Evolutionary conservation across 2,329 filamentous ascomycete genomes (phyloP).

Genomic region (Malbranchea cinnamomea): DNA sequence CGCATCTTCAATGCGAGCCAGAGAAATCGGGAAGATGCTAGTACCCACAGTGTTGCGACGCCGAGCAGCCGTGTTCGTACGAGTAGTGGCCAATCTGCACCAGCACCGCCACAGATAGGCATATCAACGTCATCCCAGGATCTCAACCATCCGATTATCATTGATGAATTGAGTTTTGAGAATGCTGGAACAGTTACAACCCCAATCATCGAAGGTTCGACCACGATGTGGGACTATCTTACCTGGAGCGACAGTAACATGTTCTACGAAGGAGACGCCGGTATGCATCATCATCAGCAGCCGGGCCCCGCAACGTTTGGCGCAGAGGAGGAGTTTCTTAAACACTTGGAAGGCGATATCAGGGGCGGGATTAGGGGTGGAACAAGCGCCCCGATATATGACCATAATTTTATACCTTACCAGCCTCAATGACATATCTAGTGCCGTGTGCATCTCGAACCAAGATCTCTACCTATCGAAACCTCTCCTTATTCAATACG

Average conservation of each 20-base stretch:
- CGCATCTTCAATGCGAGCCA: slow-evolving; percentile 47
- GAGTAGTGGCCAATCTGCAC: no score
- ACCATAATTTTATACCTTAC: no score
- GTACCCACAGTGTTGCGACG: background rate
- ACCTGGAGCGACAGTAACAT: slow-evolving; percentile 23
- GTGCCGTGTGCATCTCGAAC: no score
- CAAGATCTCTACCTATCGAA: no score
- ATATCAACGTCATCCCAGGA: background rate
- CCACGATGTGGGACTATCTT: slow-evolving; percentile 24
- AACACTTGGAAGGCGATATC: slow-evolving; percentile 12
- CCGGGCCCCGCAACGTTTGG: slow-evolving; percentile 15
- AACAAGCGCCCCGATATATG: background rate
- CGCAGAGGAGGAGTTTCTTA: slow-evolving; percentile 13
- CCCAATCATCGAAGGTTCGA: slow-evolving; percentile 17
- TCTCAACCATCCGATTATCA: slow-evolving; percentile 3
- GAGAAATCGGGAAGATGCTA: slow-evolving; percentile 11
- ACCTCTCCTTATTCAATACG: no score
- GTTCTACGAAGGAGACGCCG: slow-evolving; percentile 16
- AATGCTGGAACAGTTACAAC: slow-evolving; percentile 15
- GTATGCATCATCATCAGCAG: slow-evolving; percentile 14
- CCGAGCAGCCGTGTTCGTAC: slow-evolving; percentile 5
- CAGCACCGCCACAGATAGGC: no score
- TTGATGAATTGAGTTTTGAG: slow-evolving; percentile 5
- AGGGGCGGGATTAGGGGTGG: background rate
- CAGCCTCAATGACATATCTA: no score